Percentiles rank a stretch among this genome's conserved stretches.
Conservation (phyloP, 2,329 filamentous ascomycete genomes). For the Leptodontidium sp. region DNA sequence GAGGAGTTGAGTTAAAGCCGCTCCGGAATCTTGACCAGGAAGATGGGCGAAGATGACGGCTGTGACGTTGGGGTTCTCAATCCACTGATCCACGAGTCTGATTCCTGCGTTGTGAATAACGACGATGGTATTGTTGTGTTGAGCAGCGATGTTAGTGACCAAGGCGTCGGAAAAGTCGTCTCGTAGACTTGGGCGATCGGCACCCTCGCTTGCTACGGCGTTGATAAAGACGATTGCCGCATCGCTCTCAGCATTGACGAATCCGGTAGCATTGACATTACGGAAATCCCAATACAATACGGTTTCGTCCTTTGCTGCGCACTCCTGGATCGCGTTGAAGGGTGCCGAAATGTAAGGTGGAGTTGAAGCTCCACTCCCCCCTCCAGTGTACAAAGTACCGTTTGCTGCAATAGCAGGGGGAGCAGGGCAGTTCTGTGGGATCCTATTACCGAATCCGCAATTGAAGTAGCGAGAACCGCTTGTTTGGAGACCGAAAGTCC, state of each 20-base stretch:
- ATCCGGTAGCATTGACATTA: slow-evolving; percentile 51
- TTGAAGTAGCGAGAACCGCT: slow-evolving; percentile 4
- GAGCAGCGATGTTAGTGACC: slow-evolving; percentile 59
- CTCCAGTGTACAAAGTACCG: slow-evolving; percentile 14
- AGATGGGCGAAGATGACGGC: slow-evolving; percentile 67
- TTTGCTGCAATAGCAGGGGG: not conserved
- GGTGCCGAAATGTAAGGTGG: slow-evolving; percentile 60
- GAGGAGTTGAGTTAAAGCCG: slow-evolving; percentile 67
- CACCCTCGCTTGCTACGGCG: slow-evolving; percentile 76
- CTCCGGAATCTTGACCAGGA: slow-evolving; percentile 68
- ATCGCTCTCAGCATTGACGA: slow-evolving; percentile 59
- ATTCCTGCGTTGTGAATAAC: slow-evolving; percentile 69
- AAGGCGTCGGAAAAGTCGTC: slow-evolving; percentile 65
- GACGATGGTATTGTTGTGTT: slow-evolving; percentile 69
- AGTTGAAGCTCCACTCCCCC: slow-evolving; percentile 58
- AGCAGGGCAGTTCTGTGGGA: slow-evolving; percentile 3
- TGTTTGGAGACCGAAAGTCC: slow-evolving; percentile 11
- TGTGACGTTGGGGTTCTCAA: slow-evolving; percentile 64
- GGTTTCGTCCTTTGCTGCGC: slow-evolving; percentile 62
- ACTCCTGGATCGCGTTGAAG: slow-evolving; percentile 61
- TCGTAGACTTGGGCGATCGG: slow-evolving; percentile 65
- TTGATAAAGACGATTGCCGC: slow-evolving; percentile 75
- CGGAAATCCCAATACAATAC: slow-evolving; percentile 67
- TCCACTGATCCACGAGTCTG: slow-evolving; percentile 66
- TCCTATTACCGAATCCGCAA: slow-evolving; percentile 9